Evolutionary conservation across 495 filamentous ascomycete species (phyloP).

Genomic region (Podospora comata): DNA sequence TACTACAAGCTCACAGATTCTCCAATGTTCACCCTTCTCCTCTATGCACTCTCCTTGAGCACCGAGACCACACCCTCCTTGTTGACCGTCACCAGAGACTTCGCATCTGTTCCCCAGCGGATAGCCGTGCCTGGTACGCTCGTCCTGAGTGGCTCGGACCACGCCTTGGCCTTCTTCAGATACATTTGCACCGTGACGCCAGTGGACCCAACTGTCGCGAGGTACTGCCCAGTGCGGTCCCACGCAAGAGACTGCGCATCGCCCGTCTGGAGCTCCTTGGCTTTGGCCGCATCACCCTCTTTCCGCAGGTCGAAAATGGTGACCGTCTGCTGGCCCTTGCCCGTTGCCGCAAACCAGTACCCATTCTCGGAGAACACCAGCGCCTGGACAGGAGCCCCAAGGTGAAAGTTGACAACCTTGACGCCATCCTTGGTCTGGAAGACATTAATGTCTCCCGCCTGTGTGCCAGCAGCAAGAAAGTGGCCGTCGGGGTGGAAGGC

Average conservation of each 20-base stretch:
- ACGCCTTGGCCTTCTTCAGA: conserved; percentile 73
- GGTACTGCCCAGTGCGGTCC: conserved; percentile 95
- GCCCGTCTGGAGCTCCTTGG: conserved; percentile 80
- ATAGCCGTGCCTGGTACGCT: conserved; percentile 70
- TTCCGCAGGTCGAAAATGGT: conserved; percentile 91
- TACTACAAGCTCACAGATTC: conserved; percentile 5
- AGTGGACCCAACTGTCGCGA: conserved; percentile 75
- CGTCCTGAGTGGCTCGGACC: conserved; percentile 80
- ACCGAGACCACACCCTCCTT: conserved; percentile 70
- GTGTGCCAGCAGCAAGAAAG: conserved; percentile 78
- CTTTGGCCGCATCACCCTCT: conserved; percentile 66
- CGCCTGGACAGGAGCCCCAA: conserved; percentile 63
- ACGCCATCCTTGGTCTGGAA: conserved; percentile 75
- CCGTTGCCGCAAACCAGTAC: conserved; percentile 83
- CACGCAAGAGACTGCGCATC: conserved; percentile 70
- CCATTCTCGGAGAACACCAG: conserved; percentile 95
- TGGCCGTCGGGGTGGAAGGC: conserved; percentile 95
- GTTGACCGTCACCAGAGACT: conserved; percentile 69
- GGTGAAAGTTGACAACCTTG: conserved; percentile 65
- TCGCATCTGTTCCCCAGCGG: conserved; percentile 73
- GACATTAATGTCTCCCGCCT: conserved; percentile 73
- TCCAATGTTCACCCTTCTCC: neutral
- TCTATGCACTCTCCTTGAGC: conserved; percentile 41
- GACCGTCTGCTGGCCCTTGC: conserved; percentile 67
- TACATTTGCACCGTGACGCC: conserved; percentile 87